Base-by-base conservation (phyloP, 768 basidiomycete genomes). In the Mrakia blollopis region DNA sequence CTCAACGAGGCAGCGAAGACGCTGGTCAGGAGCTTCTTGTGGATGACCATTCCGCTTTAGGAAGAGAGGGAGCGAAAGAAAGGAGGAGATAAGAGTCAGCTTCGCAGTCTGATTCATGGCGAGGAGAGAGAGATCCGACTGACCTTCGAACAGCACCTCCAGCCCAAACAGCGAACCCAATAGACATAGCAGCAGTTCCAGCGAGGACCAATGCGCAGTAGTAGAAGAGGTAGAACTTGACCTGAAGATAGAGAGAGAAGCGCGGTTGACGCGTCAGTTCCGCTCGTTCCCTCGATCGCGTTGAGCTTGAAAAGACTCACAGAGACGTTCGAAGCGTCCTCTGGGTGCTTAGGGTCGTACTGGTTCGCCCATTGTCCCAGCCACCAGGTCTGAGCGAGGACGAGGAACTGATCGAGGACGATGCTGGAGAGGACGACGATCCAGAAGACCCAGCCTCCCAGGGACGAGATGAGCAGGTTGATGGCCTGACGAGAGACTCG, bases 361-460 rank as follows among this genome's bases (percentile, higher is more conserved):
- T 82, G 83, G 62, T 79, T 32, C 16, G 82, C 81, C 83, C 83
- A 83, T 25, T 80, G 74, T 16, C 75, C 75, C 23, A 76, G 35
- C 75, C 77, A 78, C 67, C 68, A 78, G 5, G 72, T 78, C 47
- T 75, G 73, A 2, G 57, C 77, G 28, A 78, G 73, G 47, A 71
- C 75, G 60, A 82, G 72, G 21, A 76, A 79, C 76, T 83, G 81
- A n/a, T 80, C 80, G 39, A 80, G 62, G 25, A 83, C 25, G 73
- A 81, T 83, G 72, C 81, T 35, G n/a, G 25, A 41, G 50, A 82
- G 80, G 77, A 81, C 82, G 18, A 81, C 70, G 25, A 80, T n/a
- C 83, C 84, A 84, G 80, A 83, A 83, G 69, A 83, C 69, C 3
- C 82, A 81, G 32, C 83, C 83, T 62, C 83, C 83, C 35, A 83